Evolutionary conservation across 306 rosid species (phyloP), one percentile per base, ranked within the genome.

Genomic region (Glycine latifolia): DNA sequence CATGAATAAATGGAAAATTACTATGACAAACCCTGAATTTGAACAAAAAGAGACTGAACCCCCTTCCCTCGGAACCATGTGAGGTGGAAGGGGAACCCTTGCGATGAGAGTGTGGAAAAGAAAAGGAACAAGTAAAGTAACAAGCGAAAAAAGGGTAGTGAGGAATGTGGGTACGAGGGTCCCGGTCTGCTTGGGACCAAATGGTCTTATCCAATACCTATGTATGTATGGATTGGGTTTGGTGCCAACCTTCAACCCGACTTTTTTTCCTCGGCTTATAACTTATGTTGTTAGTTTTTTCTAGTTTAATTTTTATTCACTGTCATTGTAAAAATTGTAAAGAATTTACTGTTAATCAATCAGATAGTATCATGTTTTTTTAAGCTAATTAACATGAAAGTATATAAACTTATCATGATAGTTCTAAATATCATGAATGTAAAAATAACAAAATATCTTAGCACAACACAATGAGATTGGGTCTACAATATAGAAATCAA

Each of bases 21-120:
- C 78, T 76, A 33, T 70, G 26, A 76, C 44, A 76, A 77, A 71
- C 67, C 48, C 52, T 37, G 81, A 78, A 50, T 15, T 52, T 67
- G 73, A 73, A 82, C 14, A 66, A 5, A 81, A 83, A 47, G 39
- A 8, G 41, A 11, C 7, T 55, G 58, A 55, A 67, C 3, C 16
- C 8, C 10, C 56, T 63, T 20, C 50, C 43, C 10, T 46, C 6
- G 44, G 44, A 39, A 39, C 44, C 44, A 39, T 39, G 44, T 39
- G 44, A 39, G 44, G 44, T 39, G 44, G 44, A 39, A 39, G 44
- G 14, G 48, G 65, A 66, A 37, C 59, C 75, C 73, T 55, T 63
- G 73, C 39, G 75, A 67, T 49, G 61, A 49, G 26, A 12, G 20
- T 50, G 76, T 70, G 7, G 10, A 71, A 71, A 20, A 17, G 44